These are phyloP conservation scores for Agrostemma githago DNA, from an alignment of 148 eudicot genomes.

Conservation along the genomic window DNA sequence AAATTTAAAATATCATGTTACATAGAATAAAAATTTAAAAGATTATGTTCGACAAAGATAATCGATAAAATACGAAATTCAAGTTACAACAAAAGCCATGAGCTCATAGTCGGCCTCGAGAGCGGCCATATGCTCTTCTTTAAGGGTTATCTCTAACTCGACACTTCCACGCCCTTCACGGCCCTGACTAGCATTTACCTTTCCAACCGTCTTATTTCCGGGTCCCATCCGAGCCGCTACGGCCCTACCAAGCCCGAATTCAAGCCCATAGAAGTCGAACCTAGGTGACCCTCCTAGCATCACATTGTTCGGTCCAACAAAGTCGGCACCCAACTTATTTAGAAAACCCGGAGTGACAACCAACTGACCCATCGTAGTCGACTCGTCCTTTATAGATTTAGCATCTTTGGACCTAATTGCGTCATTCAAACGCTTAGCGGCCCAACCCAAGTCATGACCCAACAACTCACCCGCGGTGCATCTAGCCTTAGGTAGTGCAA, in stretches of 20 bases:
- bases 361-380: not conserved
- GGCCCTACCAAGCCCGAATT: conserved; percentile 9
- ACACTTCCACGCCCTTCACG: conserved; percentile 6
- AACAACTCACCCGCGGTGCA: conserved; percentile 37
- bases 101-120: conserved; percentile 1
- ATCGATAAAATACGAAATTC: no score
- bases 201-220: conserved; percentile 9
- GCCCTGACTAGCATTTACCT: conserved; percentile 6
- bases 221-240: not conserved
- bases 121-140: not conserved
- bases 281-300: not conserved
- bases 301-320: not conserved
- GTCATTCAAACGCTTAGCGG: conserved; percentile 28
- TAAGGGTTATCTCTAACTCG: not conserved
- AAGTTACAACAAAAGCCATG: conserved; percentile 3
- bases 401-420: conserved; percentile 43
- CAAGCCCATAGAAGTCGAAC: not conserved
- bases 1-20: no score
- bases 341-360: not conserved
- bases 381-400: not conserved
- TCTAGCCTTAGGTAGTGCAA: conserved; percentile 23
- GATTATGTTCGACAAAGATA: no score
- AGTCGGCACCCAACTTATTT: no score
- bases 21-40: no score
- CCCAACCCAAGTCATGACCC: conserved; percentile 39